phyloP scores from a whole-genome alignment of 805 yeast genomes.

The Metschnikowia colocasiae region DNA sequence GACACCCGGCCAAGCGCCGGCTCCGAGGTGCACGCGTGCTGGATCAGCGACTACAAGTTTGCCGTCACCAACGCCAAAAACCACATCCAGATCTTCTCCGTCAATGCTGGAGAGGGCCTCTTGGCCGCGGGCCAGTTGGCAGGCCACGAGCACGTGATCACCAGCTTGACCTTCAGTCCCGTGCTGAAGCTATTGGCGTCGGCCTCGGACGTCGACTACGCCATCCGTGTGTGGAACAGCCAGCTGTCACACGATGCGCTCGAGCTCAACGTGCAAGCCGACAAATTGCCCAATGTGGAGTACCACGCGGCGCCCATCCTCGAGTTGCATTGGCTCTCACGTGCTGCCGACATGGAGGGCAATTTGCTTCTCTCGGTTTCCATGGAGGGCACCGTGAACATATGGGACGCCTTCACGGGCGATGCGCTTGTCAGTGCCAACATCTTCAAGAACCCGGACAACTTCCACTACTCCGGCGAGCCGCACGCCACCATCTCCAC shows the following conservation, averaged over 20 bases:
- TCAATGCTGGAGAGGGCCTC: conserved; percentile 19
- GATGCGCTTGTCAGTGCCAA: conserved; percentile 33
- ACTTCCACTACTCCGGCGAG: conserved; percentile 20
- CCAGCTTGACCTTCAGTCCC: conserved; percentile 52
- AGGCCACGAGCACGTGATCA: conserved; percentile 65
- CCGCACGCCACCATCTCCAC: conserved; percentile 15
- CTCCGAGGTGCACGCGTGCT: conserved; percentile 50
- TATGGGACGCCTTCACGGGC: conserved; percentile 61
- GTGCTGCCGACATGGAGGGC: conserved; percentile 18
- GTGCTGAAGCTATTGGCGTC: conserved; percentile 58
- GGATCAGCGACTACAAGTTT: conserved; percentile 69
- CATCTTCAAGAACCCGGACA: conserved; percentile 25
- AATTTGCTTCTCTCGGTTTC: conserved; percentile 39
- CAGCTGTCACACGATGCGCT: conserved; percentile 50
- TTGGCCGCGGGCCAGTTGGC: conserved; percentile 30
- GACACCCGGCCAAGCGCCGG: neutral
- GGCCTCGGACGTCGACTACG: conserved; percentile 67
- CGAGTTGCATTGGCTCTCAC: conserved; percentile 51
- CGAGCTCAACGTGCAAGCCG: conserved; percentile 24
- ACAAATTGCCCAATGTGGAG: conserved; percentile 13
- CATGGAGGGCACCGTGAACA: conserved; percentile 63
- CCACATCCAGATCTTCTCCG: conserved; percentile 52
- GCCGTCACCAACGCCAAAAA: conserved; percentile 63
- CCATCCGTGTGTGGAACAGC: conserved; percentile 73
- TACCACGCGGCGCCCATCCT: conserved; percentile 56